These are phyloP conservation scores for Lipomyces yamadae DNA, from an alignment of 805 yeast species.

Conservation along the genomic window DNA sequence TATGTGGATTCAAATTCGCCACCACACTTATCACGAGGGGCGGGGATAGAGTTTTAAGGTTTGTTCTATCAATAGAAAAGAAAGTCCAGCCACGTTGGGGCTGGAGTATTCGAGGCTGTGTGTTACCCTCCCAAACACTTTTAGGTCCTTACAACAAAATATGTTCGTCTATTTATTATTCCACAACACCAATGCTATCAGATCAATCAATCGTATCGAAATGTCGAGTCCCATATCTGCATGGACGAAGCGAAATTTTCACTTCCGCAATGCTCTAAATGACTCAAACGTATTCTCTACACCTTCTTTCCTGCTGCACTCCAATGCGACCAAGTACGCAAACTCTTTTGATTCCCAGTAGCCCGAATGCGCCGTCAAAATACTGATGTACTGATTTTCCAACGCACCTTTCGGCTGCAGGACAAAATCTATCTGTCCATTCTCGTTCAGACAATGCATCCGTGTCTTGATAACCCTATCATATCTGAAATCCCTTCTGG, in stretches of 20 bases:
- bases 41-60: neutral
- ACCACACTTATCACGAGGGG: too few relatives aligned
- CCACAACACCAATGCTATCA: neutral
- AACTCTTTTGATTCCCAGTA: slow-evolving; percentile 88
- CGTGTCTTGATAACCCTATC: slow-evolving; percentile 41
- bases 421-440: slow-evolving; percentile 84
- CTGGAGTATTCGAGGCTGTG: neutral
- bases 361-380: slow-evolving; percentile 85
- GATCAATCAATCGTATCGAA: neutral
- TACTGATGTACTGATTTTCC: slow-evolving; percentile 78
- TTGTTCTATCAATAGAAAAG: neutral
- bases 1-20: too few relatives aligned
- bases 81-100: neutral
- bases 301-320: slow-evolving; percentile 44
- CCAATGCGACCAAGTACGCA: slow-evolving; percentile 60
- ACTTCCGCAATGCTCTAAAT: slow-evolving; percentile 33
- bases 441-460: slow-evolving; percentile 62
- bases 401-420: slow-evolving; percentile 64
- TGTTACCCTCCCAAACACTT: too few relatives aligned
- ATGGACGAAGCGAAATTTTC: neutral
- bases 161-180: neutral
- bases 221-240: neutral
- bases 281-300: slow-evolving; percentile 40
- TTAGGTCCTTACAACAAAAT: too few relatives aligned
- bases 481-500: slow-evolving; percentile 14